Evolutionary conservation across 257 asterid species (phyloP), one percentile per base, ranked within the genome.

Genomic region (Salvia splendens): DNA sequence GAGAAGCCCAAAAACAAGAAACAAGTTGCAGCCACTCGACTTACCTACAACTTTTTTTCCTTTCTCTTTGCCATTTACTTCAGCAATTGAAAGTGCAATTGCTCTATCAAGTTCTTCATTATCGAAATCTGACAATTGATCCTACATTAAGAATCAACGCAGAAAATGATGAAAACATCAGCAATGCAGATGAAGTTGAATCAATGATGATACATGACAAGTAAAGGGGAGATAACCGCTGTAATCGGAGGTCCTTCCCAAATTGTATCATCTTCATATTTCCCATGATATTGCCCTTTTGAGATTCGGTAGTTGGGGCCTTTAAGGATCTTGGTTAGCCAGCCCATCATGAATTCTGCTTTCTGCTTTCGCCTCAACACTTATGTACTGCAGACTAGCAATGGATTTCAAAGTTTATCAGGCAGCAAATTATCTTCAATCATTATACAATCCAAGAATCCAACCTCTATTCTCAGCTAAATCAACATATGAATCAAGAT

Each of bases 91-190:
- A 57, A 87, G 81, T 65, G 98, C 96, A 63, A 94, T 84, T 32
- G 99, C 99, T 64, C 80, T 82, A 74, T 88, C 96, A 36, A 91
- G 83, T 65, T 94, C 96, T 77, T 94, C 98, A 40, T 74, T 79
- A 59, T 94, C 98, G 65, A 88, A 85, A 78, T 94, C 98, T 17
- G 94, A 81, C 85, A 73, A 63, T 45, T 79, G 84, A 68, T 88
- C 97, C 99, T 93, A 65, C 58, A 75, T 62, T 36, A 69, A 70
- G 32, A 69, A 63, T n/a, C 67, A 72, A 57, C 66, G 47, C 14
- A 66, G 54, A 54, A 66, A 70, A 17, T 65, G 51, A 50, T 72
- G 61, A 10, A 49, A 67, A 57, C 12, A 36, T 17, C 53, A 51
- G 54, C 38, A 10, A 54, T 40, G 38, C 60, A 38, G 24, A 71